Evolutionary conservation across 2,329 filamentous ascomycete species (phyloP).

Genomic region (Remersonia thermophila): DNA sequence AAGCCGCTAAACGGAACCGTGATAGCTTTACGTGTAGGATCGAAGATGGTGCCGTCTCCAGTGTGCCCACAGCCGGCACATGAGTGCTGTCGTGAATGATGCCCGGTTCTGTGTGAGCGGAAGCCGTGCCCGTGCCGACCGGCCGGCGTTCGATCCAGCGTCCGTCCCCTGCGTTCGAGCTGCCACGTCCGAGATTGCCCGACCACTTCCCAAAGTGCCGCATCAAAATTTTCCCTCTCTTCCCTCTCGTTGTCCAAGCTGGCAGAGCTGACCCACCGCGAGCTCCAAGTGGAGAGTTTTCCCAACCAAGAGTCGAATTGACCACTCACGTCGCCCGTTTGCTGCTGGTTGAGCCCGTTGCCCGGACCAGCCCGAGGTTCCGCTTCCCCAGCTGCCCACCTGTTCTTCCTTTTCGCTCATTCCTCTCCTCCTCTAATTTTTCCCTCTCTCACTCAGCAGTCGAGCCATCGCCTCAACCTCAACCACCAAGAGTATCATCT

Average conservation of each 20-base stretch:
- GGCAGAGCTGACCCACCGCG: constrained; percentile 16
- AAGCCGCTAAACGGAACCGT: constrained; percentile 4
- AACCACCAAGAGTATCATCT: constrained; percentile 21
- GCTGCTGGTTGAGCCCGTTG: constrained; percentile 18
- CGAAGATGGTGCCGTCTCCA: constrained; percentile 6
- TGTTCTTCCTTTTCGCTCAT: constrained; percentile 18
- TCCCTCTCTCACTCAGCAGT: constrained; percentile 19
- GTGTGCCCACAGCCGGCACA: not conserved
- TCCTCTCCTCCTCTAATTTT: constrained; percentile 19
- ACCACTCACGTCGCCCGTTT: constrained; percentile 17
- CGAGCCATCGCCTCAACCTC: constrained; percentile 12
- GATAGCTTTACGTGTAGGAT: constrained; percentile 7
- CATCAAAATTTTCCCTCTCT: constrained; percentile 17
- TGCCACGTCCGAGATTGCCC: constrained; percentile 17
- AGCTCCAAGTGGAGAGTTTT: constrained; percentile 17
- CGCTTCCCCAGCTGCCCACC: constrained; percentile 18
- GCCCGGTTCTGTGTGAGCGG: not conserved
- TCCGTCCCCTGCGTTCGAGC: constrained; percentile 4
- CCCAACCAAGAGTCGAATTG: constrained; percentile 18
- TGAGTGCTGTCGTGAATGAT: not conserved
- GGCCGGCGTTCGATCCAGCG: constrained; percentile 1
- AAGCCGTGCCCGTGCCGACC: not conserved
- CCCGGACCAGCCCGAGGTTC: constrained; percentile 21
- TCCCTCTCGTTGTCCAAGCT: constrained; percentile 11
- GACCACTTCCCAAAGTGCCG: constrained; percentile 13